Conservation (phyloP, 169 alveolate species). For the Plasmodium falciparum region DNA sequence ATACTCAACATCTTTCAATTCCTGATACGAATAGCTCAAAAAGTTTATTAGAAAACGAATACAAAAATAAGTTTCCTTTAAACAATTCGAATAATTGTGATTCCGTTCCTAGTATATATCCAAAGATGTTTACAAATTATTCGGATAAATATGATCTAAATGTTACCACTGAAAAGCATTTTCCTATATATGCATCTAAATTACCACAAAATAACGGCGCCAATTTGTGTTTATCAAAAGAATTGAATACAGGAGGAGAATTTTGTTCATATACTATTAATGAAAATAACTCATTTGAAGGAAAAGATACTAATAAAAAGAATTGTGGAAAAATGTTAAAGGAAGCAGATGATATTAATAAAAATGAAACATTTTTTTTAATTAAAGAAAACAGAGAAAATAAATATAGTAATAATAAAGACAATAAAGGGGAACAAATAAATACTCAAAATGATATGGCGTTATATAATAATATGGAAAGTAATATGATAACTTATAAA, state of each 20-base stretch:
- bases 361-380: not conserved
- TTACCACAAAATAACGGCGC: not conserved
- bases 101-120: constrained; percentile 3
- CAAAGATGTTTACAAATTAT: constrained; percentile 13
- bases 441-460: constrained; percentile 16
- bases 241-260: not conserved
- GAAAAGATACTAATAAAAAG: constrained; percentile 1
- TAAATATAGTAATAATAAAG: constrained; percentile 17
- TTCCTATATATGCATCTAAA: constrained; percentile 8
- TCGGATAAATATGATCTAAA: constrained; percentile 8
- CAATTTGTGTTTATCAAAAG: not conserved
- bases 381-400: constrained; percentile 3
- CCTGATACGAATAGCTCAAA: constrained; percentile 13
- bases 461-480: constrained; percentile 20
- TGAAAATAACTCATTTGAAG: constrained; percentile 3
- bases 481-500: not conserved
- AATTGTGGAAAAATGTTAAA: not conserved
- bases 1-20: constrained; percentile 5
- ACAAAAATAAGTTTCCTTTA: constrained; percentile 30
- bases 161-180: not conserved
- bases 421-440: constrained; percentile 3
- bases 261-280: not conserved
- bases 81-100: constrained; percentile 22
- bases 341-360: not conserved
- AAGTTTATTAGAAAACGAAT: constrained; percentile 8